phyloP scores from a whole-genome alignment of 116 monocot genomes.

The Iris pallida region DNA sequence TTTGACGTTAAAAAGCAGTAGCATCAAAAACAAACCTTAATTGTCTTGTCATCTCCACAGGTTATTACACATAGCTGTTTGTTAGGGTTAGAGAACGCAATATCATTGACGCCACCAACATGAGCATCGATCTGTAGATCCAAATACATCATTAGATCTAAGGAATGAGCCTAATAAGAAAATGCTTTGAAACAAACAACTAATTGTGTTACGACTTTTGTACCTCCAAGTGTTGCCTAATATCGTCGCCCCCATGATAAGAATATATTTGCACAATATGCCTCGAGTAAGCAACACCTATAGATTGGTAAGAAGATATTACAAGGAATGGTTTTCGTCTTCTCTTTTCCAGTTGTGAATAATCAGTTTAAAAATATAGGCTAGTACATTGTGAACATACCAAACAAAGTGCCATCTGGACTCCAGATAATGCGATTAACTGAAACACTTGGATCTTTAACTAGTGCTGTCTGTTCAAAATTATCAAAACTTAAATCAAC shows the following conservation, averaged over 20 bases:
- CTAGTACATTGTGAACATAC: conserved; percentile 27
- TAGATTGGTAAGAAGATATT: not conserved
- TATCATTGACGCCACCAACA: conserved; percentile 66
- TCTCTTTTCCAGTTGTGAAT: not conserved
- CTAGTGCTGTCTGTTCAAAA: conserved; percentile 49
- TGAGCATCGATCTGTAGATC: conserved; percentile 63
- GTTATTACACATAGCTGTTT: conserved; percentile 52
- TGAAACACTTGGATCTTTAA: conserved; percentile 70
- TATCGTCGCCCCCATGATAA: conserved; percentile 24
- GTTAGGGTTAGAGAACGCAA: conserved; percentile 56
- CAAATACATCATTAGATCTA: not conserved
- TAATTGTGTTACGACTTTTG: not conserved
- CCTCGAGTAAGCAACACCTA: conserved; percentile 57
- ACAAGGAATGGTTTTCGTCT: no score
- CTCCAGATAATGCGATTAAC: conserved; percentile 85
- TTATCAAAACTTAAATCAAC: not conserved
- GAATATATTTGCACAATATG: conserved; percentile 41
- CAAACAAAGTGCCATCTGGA: conserved; percentile 73
- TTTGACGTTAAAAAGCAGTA: not conserved
- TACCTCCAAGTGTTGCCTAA: conserved; percentile 50
- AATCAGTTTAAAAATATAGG: conserved; percentile 6
- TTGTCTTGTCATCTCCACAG: conserved; percentile 67
- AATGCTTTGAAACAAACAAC: not conserved
- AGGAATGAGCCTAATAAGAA: not conserved
- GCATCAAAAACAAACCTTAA: conserved; percentile 38